Evolutionary conservation across 148 eudicot genomes (phyloP).

Genomic region (Chenopodium album): DNA sequence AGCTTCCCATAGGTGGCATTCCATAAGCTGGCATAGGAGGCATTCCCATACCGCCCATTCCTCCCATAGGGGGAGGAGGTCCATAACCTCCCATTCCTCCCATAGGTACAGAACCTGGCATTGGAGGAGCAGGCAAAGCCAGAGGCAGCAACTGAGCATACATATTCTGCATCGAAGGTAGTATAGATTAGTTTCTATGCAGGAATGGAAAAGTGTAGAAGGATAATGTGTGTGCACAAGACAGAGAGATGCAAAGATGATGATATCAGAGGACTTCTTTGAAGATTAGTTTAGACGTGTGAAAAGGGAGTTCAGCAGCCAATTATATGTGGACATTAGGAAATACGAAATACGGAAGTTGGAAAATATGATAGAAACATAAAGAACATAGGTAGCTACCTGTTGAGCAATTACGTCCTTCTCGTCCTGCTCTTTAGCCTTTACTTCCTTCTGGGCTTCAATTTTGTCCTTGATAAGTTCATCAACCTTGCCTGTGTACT

Average conservation of each 20-base stretch:
- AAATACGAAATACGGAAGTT: not conserved
- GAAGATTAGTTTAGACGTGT: not conserved
- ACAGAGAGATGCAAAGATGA: not conserved
- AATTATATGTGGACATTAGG: not conserved
- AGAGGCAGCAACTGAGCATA: constrained; percentile 96
- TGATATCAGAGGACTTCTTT: not conserved
- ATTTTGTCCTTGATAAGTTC: constrained; percentile 86
- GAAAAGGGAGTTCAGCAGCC: too few species aligned
- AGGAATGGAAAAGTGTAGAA: not conserved
- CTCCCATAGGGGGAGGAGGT: constrained; percentile 51
- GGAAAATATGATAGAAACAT: not conserved
- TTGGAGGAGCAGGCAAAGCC: constrained; percentile 96
- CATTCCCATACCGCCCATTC: constrained; percentile 67
- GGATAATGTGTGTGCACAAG: not conserved
- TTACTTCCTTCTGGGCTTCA: constrained; percentile 75
- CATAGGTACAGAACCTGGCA: constrained; percentile 62
- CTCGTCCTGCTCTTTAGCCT: constrained; percentile 87
- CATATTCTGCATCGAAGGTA: constrained; percentile 63
- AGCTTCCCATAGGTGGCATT: constrained; percentile 96
- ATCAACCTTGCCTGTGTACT: constrained; percentile 96
- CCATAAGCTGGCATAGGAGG: constrained; percentile 99
- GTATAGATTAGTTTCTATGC: constrained; percentile 8
- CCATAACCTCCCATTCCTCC: constrained; percentile 64
- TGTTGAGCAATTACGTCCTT: constrained; percentile 84
- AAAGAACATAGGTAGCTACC: constrained; percentile 38